Evolutionary conservation across 441 rosid species (phyloP), one percentile per base, ranked within the genome.

Genomic region (California macrophylla): DNA sequence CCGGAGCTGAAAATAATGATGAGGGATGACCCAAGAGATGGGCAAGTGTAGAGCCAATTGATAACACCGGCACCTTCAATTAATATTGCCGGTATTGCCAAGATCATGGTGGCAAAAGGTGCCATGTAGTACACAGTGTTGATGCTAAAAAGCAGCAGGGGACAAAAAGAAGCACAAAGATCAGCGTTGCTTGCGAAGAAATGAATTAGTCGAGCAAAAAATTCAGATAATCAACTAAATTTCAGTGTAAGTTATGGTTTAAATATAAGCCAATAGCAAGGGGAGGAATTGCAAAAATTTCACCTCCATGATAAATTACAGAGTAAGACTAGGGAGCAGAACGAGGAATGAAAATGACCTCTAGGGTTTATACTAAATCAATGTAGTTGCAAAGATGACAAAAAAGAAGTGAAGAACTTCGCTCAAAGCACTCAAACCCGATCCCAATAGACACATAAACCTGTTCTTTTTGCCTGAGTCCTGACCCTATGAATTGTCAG

Each of bases 121-220:
- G 99, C 98, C 99, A 94, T 94, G 83, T 94, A 94, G 86, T 89
- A 94, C 56, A 94, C 98, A 0, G 97, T 94, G 91, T 93, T 93
- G 76, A 93, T 91, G 86, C 98, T 88, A 69, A 3, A 73, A 20
- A 69, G 32, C 58, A 38, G 36, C 64, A 72, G n/a, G n/a, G n/a
- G n/a, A n/a, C 10, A 69, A 36, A 42, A 36, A 16, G 0, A 56
- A 47, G 30, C 34, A 68, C n/a, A 28, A 38, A 3, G 28, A 68
- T 77, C 71, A 74, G 70, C 58, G 60, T 42, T 29, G 47, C 36
- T 4, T 52, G 38, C 26, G 9, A 21, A 42, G 7, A 26, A 54
- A 0, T 54, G 26, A 67, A 38, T 29, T 4, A 18, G 9, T 52
- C 24, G 9, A 38, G 9, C 9, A 50, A 16, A 50, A 50, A n/a